Conservation (phyloP, 495 filamentous ascomycete species). For the Astrothelium macrocarpum region DNA sequence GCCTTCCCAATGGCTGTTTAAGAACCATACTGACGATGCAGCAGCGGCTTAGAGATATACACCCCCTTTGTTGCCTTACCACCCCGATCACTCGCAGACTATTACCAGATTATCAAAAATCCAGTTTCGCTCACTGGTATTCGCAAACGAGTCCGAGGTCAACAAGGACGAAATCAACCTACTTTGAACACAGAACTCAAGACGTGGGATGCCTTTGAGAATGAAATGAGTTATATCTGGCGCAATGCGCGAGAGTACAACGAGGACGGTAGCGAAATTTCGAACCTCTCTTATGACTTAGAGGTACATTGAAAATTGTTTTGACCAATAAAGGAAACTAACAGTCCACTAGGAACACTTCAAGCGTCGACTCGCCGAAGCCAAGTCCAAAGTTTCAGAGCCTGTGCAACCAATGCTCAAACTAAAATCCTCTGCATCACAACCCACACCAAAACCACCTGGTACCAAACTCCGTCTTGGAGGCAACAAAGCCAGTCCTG, state of each 20-base stretch:
- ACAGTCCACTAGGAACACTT: constrained; percentile 48
- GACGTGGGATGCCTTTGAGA: constrained; percentile 70
- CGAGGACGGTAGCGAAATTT: constrained; percentile 76
- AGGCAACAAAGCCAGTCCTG: constrained; percentile 39
- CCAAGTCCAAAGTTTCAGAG: constrained; percentile 49
- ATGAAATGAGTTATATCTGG: constrained; percentile 69
- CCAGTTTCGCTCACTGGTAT: constrained; percentile 62
- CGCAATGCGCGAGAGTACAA: constrained; percentile 81
- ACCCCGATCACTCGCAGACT: constrained; percentile 53
- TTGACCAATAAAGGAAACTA: constrained; percentile 17
- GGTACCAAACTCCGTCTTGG: constrained; percentile 23
- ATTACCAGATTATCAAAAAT: constrained; percentile 64
- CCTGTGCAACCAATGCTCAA: constrained; percentile 66
- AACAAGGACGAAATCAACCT: constrained; percentile 51
- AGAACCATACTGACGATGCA: constrained; percentile 18
- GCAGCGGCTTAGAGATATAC: constrained; percentile 47
- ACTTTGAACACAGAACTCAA: constrained; percentile 64
- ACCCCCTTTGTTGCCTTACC: constrained; percentile 59
- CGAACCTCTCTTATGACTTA: constrained; percentile 57
- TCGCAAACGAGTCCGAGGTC: constrained; percentile 60
- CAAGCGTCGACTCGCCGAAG: constrained; percentile 52
- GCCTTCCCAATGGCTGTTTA: constrained; percentile 19
- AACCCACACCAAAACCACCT: constrained; percentile 14
- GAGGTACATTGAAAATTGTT: constrained; percentile 46
- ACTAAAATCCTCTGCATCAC: constrained; percentile 46